Evolutionary conservation across 192 early-diverging fungal species (phyloP).

Genomic region (Mortierella hygrophila): DNA sequence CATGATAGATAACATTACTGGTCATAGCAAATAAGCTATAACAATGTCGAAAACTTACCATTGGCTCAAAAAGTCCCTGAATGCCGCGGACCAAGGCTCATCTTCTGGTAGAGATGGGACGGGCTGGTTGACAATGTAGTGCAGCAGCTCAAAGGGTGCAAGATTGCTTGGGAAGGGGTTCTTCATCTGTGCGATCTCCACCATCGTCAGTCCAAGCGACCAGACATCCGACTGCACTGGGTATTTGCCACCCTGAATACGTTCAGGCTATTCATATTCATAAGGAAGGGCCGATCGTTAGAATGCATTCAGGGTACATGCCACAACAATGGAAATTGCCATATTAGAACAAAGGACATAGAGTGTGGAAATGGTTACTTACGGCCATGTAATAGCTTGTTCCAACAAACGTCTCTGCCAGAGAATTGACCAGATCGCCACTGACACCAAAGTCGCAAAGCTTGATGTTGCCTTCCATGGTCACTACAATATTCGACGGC

Average conservation of each 20-base stretch:
- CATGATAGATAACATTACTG: background rate
- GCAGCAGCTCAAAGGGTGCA: slow-evolving; percentile 90
- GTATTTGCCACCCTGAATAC: slow-evolving; percentile 92
- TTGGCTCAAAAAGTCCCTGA: slow-evolving; percentile 75
- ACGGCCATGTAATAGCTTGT: slow-evolving; percentile 97
- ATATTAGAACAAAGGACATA: background rate
- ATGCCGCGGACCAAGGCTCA: slow-evolving; percentile 65
- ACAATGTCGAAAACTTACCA: slow-evolving; percentile 63
- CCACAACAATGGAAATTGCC: background rate
- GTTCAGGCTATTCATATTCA: slow-evolving; percentile 84
- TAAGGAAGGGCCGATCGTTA: background rate
- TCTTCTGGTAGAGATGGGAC: slow-evolving; percentile 78
- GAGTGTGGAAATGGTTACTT: slow-evolving; percentile 24
- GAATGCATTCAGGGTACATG: background rate
- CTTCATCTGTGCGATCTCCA: slow-evolving; percentile 93
- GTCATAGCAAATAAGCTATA: background rate
- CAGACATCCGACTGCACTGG: slow-evolving; percentile 96
- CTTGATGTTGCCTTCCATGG: slow-evolving; percentile 91
- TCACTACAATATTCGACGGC: slow-evolving; percentile 96
- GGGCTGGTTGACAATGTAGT: slow-evolving; percentile 91
- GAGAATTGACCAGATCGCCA: slow-evolving; percentile 87
- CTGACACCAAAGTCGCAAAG: slow-evolving; percentile 98
- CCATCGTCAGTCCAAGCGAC: slow-evolving; percentile 92
- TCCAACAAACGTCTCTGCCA: slow-evolving; percentile 95
- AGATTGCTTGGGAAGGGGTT: slow-evolving; percentile 90